Evolutionary conservation across 208 protist genomes (phyloP), one percentile per base, ranked within the genome.

Genomic region (Zelonia costaricensis): DNA sequence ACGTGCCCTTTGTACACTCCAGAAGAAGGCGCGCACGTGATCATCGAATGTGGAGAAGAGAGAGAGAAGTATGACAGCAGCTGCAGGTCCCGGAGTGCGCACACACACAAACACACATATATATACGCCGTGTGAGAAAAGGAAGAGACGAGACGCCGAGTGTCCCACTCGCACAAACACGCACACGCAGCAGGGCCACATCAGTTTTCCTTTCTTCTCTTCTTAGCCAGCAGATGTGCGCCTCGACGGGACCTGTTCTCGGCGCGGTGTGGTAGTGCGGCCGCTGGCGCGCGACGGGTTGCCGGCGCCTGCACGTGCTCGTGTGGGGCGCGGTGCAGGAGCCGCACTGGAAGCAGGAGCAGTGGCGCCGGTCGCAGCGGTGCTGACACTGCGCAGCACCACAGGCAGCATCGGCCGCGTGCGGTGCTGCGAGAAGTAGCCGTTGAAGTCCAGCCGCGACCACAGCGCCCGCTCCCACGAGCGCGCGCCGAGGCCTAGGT

Each of bases 371-470:
- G 42, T 54, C 16, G 22, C 51, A 9, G 36, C 38, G 4, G 20
- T 42, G 30, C 43, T 44, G 36, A 13, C 45, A 16, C 55, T 39
- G 4, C 23, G 40, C 33, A 71, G 22, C 51, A 22, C 7, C 25
- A 39, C 35, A 13, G 56, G 56, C 20, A 52, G 16, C 18, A 39
- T 16, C 9, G 43, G 35, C 2, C 48, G 28, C 3, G 47, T 31
- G 42, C 56, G 62, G 42, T 65, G 47, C 46, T 55, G 61, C n/a
- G 66, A 57, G 74, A 91, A 82, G 74, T 67, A 91, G 12, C 78
- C 67, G 68, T 83, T 95, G 63, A 95, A 92, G 58, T 95, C 83
- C 9, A 95, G 62, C 10, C 88, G 64, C 20, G 78, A 74, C 88
- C 88, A 95, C 49, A 95, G 62, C 23, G 84, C 82, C 10, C 80